phyloP scores from a whole-genome alignment of 345 rosid genomes.

The Rhodamnia rubescens region DNA sequence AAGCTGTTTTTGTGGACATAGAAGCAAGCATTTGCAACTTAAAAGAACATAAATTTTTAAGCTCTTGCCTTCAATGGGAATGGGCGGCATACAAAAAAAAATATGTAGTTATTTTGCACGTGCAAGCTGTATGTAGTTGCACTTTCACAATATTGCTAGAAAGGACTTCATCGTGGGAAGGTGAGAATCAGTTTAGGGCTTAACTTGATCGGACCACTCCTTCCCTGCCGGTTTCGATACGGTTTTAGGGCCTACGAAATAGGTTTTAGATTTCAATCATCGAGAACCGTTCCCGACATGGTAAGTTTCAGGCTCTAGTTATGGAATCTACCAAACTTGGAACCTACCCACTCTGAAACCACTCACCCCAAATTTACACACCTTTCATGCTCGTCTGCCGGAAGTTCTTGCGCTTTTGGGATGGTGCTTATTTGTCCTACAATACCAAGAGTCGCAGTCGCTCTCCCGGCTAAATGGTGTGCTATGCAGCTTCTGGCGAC shows the following conservation, averaged over 20 bases:
- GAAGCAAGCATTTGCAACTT: not conserved
- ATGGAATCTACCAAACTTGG: not conserved
- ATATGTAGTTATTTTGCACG: not conserved
- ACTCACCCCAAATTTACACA: not conserved
- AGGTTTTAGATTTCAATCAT: not conserved
- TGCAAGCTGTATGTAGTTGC: not conserved
- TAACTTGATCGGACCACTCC: not conserved
- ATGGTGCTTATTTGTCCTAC: not conserved
- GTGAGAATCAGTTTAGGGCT: not conserved
- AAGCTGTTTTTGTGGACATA: not conserved
- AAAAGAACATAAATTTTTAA: not conserved
- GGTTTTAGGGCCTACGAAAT: not conserved
- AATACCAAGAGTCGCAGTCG: not conserved
- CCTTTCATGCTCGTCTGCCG: not conserved
- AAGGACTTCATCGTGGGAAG: not conserved
- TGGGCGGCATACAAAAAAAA: not conserved
- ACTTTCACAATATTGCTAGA: not conserved
- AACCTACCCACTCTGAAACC: not conserved
- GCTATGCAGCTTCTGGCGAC: not conserved
- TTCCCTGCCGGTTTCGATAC: fast-evolving
- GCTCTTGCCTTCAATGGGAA: not conserved
- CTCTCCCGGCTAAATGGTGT: not conserved
- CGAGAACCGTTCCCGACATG: not conserved
- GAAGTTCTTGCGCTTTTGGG: not conserved
- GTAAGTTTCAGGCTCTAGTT: not conserved